Base-by-base conservation (phyloP, 257 asterid genomes). In the Lycium ferocissimum region DNA sequence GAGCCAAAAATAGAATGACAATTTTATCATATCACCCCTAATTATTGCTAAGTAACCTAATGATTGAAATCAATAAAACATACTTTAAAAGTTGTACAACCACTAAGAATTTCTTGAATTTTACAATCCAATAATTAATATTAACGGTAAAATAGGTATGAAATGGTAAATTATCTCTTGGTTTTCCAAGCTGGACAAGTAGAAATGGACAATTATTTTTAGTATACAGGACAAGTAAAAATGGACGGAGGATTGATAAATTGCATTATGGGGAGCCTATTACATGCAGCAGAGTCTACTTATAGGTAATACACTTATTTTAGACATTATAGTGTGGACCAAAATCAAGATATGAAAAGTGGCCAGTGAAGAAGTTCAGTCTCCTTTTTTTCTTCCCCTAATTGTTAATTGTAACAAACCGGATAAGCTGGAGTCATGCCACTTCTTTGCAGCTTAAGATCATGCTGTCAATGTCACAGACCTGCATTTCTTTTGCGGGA, bases 281-380 rank as follows among this genome's bases (percentile, higher is more conserved):
- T 22, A 49, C 43, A 12, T 22, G 2, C n/a, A 75, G 3, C 45
- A 1, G 38, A 49, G 40, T 75, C 62, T 49, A 22, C 11, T 49
- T 49, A 51, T 22, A 47, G 81, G 22, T 75, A 49, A 26, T n/a
- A 49, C 22, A 43, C 81, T 75, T 49, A 22, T 13, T 75, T 49
- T 71, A 71, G 81, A 20, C 45, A 22, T 49, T 6, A 49, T 49
- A 75, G 20, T 12, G 62, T 49, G 62, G 12, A 49, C 58, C 61
- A 75, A 47, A 75, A 75, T 49, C n/a, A 49, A 47, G 81, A 0
- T 49, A 49, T 75, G 62, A 26, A 22, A 51, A 22, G 81, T 75
- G 62, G 62, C 14, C 81, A 49, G 13, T 49, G 45, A 51, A 73
- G 58, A 73, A 75, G 81, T 75, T 75, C 61, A 47, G 81, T 22